These are phyloP conservation scores for Lolium multiflorum DNA, from an alignment of 176 grass and related monocot genomes.

Conservation along the genomic window DNA sequence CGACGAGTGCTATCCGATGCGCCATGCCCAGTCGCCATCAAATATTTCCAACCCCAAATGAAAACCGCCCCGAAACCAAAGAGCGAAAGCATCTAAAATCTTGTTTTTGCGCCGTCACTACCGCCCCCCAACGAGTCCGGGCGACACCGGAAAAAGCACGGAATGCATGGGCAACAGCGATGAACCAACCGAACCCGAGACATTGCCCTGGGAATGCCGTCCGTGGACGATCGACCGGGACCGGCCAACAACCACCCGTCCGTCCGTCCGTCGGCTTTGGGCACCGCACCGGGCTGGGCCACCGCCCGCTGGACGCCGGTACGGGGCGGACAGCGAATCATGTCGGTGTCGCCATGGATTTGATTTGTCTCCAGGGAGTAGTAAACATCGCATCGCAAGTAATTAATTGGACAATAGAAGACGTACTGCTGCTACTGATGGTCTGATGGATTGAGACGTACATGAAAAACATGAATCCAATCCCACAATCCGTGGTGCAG, in stretches of 20 bases:
- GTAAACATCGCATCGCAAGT: not conserved
- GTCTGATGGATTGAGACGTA: not conserved
- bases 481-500: not conserved
- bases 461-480: not conserved
- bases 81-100: too few species aligned
- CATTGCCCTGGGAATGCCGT: not conserved
- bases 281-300: not conserved
- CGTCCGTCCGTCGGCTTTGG: conserved; percentile 19
- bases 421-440: too few species aligned
- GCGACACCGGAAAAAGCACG: not conserved
- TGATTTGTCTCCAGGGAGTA: not conserved
- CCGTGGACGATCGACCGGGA: not conserved
- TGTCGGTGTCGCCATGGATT: not conserved
- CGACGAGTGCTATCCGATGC: not conserved
- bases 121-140: not conserved
- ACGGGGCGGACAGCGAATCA: conserved; percentile 5
- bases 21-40: conserved; percentile 38
- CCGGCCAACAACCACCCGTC: conserved; percentile 22
- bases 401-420: not conserved
- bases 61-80: too few species aligned
- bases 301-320: conserved; percentile 15
- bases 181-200: conserved; percentile 28
- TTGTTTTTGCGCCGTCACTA: too few species aligned
- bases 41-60: too few species aligned
- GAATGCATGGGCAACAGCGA: not conserved